Base-by-base conservation (phyloP, 306 rosid species). In the Hylodesmum podocarpum region DNA sequence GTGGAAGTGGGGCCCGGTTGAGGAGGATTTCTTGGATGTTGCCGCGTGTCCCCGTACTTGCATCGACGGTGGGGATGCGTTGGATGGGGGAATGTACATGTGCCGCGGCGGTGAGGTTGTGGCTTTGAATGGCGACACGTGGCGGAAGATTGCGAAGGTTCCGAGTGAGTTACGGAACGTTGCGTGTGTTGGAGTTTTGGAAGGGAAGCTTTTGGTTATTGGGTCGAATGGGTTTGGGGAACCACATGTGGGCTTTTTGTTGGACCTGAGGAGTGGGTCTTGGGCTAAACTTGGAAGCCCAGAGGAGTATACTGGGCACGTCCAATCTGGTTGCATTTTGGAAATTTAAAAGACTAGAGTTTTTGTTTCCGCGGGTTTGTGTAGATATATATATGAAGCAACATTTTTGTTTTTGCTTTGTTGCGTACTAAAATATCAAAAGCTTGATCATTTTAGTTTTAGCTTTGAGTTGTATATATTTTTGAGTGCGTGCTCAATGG, bases 41-140 rank as follows among this genome's bases (percentile, higher is more conserved):
- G 84, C 73, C 65, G 37, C 46, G 59, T 90, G 94, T 77, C 96
- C 98, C 0, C 51, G 96, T 3, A 85, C 89, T 0, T 89, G 90
- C 0, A 89, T 82, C 18, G 70, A 46, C 1, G 83, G 79, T 0
- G 82, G 33, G 0, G 86, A 64, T 1, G 72, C n/a, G 0, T 70
- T 9, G 0, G 82, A 86, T 0, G 81, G 65, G 70, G 15, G 7
- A 13, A 4, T 81, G 51, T 88, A 77, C 73, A 86, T 87, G 93
- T 87, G 94, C 34, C 16, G 36, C 0, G 84, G 58, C 0, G 80
- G 72, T 50, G 89, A 87, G 0, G 76, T 86, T 83, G 78, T 80
- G 13, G 77, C 25, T 1, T 34, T 24, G 19, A 3, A 21, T 0
- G 51, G 43, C 0, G 36, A 41, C 76, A 85, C 72, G 61, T 89